Base-by-base conservation (phyloP, 2,329 filamentous ascomycete species). In the Paraphaeosphaeria sporulosa region DNA sequence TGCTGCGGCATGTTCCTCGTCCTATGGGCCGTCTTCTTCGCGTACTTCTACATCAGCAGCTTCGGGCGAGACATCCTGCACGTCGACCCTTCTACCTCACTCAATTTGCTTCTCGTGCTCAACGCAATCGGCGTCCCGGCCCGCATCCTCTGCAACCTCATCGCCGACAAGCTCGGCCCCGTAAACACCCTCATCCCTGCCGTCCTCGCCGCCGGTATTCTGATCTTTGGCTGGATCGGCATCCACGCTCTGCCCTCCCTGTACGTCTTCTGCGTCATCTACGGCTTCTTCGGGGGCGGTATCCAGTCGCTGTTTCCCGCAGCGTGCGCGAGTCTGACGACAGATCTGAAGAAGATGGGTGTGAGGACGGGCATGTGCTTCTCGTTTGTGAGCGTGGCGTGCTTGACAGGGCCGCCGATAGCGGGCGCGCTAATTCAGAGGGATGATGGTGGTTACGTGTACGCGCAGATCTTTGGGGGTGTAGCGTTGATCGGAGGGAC, bases 51-150 rank as follows among this genome's bases (percentile, higher is more conserved):
- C 63, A 72, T 65, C 55, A 81, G 23, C 72, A 78, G 42, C 12
- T 69, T 68, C 77, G 55, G 84, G 84, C 9, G 81, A 82, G 15
- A 73, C 76, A 79, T 53, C 75, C 43, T 55, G 10, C 25, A 42
- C 30, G 52, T 55, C 4, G 42, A 47, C n/a, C 38, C 40, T 6
- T 36, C 30, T n/a, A 46, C 40, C 27, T 76, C 7, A 77, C 76
- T 65, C 27, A 60, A 66, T 34, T 71, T 86, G 3, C 74, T 84
- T 1, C 81, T 86, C 44, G 77, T 85, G 55, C 55, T 68, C n/a
- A 68, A 68, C 68, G 83, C 80, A 1, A 78, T 81, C 0, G 83
- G 82, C 0, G 74, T 84, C 5, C 75, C 83, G 7, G 84, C 84
- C 0, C 80, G 85, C 4, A 72, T 85, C 0, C 67, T 83, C 0